These are phyloP conservation scores for Lithospermum erythrorhizon DNA, from an alignment of 257 asterid genomes.

Conservation along the genomic window DNA sequence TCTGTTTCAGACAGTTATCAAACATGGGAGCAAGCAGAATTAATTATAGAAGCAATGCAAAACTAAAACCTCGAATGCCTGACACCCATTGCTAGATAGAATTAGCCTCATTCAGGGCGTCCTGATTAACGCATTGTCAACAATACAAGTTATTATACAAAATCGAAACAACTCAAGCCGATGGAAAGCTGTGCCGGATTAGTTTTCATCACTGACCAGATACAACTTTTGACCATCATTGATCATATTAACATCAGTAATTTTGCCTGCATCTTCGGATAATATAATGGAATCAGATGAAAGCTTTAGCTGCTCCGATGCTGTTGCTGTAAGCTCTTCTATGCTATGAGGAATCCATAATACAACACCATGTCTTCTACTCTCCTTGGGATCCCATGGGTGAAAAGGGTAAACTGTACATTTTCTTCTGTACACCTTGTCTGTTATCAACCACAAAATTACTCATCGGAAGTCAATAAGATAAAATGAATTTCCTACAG, in stretches of 20 bases:
- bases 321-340: constrained; percentile 50
- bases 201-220: constrained; percentile 32
- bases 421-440: constrained; percentile 36
- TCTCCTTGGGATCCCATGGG: constrained; percentile 55
- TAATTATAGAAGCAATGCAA: too few relatives aligned
- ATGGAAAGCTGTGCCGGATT: not conserved
- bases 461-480: not conserved
- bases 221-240: constrained; percentile 56
- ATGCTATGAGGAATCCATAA: constrained; percentile 65
- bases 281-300: constrained; percentile 33
- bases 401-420: constrained; percentile 74
- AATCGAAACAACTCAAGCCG: not conserved
- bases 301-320: constrained; percentile 33
- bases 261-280: constrained; percentile 83
- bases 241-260: constrained; percentile 55
- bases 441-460: constrained; percentile 21
- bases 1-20: too few relatives aligned
- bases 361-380: constrained; percentile 50
- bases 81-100: too few relatives aligned
- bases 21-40: too few relatives aligned
- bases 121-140: too few relatives aligned
- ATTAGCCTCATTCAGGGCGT: too few relatives aligned
- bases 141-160: too few relatives aligned
- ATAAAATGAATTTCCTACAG: not conserved
- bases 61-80: too few relatives aligned